These are phyloP conservation scores for Rhodotorula sp. DNA, from an alignment of 1,284 basidiomycete genomes.

Conservation along the genomic window DNA sequence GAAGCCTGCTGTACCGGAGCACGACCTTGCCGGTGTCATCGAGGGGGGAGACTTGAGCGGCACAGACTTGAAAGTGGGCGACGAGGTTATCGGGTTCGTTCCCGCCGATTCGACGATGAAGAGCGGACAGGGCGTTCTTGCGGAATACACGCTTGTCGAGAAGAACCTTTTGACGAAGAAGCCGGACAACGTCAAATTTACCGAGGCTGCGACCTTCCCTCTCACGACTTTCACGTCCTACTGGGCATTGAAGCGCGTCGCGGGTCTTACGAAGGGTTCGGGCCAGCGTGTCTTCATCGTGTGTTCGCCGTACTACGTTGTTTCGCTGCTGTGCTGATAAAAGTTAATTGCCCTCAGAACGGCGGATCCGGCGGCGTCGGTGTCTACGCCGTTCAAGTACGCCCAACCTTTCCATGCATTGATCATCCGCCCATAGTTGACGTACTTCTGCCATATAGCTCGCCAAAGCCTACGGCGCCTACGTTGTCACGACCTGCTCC, in stretches of 20 bases:
- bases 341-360: constrained; percentile 46
- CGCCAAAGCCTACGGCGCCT: constrained; percentile 60
- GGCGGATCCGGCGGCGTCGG: constrained; percentile 67
- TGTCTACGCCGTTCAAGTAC: constrained; percentile 55
- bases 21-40: constrained; percentile 63
- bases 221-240: constrained; percentile 60
- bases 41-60: constrained; percentile 55
- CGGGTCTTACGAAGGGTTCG: constrained; percentile 45
- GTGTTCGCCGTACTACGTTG: neutral
- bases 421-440: neutral
- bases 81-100: constrained; percentile 59
- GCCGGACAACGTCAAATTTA: constrained; percentile 56
- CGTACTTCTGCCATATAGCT: constrained; percentile 52
- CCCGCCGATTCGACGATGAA: constrained; percentile 12
- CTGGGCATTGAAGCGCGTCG: constrained; percentile 56
- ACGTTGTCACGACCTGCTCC: constrained; percentile 60
- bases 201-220: constrained; percentile 60
- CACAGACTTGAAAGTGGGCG: constrained; percentile 57
- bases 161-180: constrained; percentile 41
- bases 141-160: constrained; percentile 28
- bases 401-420: neutral
- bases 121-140: constrained; percentile 29
- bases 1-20: constrained; percentile 23
- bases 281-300: constrained; percentile 55
- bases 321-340: rapidly evolving